Base-by-base conservation (phyloP, 2,329 filamentous ascomycete species). In the Alternaria atra region DNA sequence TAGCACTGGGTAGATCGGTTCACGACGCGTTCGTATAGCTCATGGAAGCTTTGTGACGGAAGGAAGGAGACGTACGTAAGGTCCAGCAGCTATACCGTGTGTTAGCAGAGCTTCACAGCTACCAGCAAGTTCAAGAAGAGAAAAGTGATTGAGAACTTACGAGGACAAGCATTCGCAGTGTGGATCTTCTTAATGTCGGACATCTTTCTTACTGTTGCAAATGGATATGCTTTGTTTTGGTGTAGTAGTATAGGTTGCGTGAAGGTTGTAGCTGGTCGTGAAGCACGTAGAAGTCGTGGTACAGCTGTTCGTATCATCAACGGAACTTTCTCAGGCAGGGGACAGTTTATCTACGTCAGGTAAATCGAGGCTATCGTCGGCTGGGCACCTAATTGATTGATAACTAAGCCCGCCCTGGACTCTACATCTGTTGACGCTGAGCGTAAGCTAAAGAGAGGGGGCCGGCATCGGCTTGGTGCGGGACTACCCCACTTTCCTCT, bases 141-240 rank as follows among this genome's bases (percentile, higher is more conserved):
- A 29, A 6, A 8, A 29, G 27, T 8, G 27, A 48, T 35, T n/a
- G 15, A 9, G n/a, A 34, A 75, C 79, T 68, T 74, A 82, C 80
- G 79, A 58, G 80, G 79, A 61, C 77, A 79, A 10, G 80, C 81
- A 63, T 81, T 76, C 35, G 73, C 71, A 8, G 80, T 80, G 62
- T 76, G 71, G 51, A 82, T 73, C 61, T 80, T 79, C 75, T 81
- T 80, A 55, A 82, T 79, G 44, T 80, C 80, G 40, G 79, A 76
- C 80, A 82, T 82, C 17, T 63, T 70, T 73, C 67, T 59, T 15
- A 6, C 8, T 23, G 59, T 52, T 6, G 55, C 32, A 40, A 40
- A 23, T 6, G 37, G 10, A 10, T 40, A 20, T 23, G 13, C 7
- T 10, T 25, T 12, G 30, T 20, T 23, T 46, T 6, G 35, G 34